phyloP scores from a whole-genome alignment of 345 rosid genomes.

The Citrus glauca region DNA sequence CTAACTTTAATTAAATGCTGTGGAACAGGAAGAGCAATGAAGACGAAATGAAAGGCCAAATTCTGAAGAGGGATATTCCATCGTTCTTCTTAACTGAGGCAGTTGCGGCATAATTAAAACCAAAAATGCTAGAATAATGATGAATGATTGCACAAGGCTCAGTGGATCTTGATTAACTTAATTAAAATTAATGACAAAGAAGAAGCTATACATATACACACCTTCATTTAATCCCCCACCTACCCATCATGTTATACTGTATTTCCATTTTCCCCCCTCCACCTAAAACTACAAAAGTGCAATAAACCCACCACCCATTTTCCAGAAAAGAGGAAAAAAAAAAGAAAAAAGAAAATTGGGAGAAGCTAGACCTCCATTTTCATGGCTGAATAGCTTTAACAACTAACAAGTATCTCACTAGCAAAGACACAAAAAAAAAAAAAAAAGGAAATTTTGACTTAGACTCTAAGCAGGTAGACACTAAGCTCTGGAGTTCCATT shows the following conservation, averaged over 20 bases:
- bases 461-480: constrained; percentile 87
- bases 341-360: constrained; percentile 1
- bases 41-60: not conserved
- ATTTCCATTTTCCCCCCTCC: constrained; percentile 33
- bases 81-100: not conserved
- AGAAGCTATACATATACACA: constrained; percentile 46
- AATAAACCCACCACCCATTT: constrained; percentile 32
- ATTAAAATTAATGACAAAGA: constrained; percentile 22
- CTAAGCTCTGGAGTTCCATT: constrained; percentile 97
- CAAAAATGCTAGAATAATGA: constrained; percentile 21
- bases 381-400: constrained; percentile 20
- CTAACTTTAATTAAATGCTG: not conserved
- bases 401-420: constrained; percentile 20
- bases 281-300: constrained; percentile 32
- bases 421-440: not conserved
- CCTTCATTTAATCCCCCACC: constrained; percentile 36
- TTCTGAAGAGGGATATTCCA: not conserved
- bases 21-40: not conserved
- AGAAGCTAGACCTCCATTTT: constrained; percentile 23
- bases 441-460: not conserved
- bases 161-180: constrained; percentile 20
- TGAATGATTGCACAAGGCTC: constrained; percentile 35
- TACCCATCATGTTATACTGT: constrained; percentile 29
- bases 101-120: not conserved
- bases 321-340: not conserved